Evolutionary conservation across 2,329 filamentous ascomycete genomes (phyloP), one percentile per base, ranked within the genome.

Genomic region (Ascochyta clinopodiicola): DNA sequence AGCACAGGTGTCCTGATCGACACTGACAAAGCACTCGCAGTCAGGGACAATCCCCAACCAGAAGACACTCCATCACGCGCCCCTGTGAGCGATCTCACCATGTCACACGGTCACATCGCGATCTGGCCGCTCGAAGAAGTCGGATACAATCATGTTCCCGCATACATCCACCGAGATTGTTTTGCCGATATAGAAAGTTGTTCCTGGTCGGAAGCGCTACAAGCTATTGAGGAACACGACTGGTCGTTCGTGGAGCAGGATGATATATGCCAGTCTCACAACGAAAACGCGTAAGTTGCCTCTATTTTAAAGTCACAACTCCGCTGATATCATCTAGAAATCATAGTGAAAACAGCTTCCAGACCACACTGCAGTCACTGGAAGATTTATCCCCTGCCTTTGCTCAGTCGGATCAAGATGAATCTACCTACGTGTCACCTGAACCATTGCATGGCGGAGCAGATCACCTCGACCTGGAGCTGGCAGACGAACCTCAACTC

Each of bases 171-270:
- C 19, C 10, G 35, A 3, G 48, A 60, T 29, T 57, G 62, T 34
- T 34, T 56, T 10, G 44, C 55, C 1, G 12, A 51, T 13, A 22
- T 12, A 7, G 22, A 39, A 7, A 36, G 19, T 6, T 51, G 38
- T 17, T 57, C 45, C 7, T 70, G 67, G 68, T 40, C 61, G 21
- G 67, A 70, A 1, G 64, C 63, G 3, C 34, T 62, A 7, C 44
- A 60, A 19, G 54, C 50, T 4, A 72, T 72, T 43, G 67, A 68
- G 2, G 54, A 59, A 1, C 70, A 67, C 19, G 64, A 71, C 34
- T 71, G 70, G 69, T 24, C 19, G 8, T 29, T 29, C 19, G 22
- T 27, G 48, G 36, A 35, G 53, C 25, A 21, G 12, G 19, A 36
- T 22, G 2, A 10, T 15, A 12, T 4, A 42, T 17, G 15, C 7